phyloP scores from a whole-genome alignment of 1,139 yeast species.

The Debaryomyces subglobosus region DNA sequence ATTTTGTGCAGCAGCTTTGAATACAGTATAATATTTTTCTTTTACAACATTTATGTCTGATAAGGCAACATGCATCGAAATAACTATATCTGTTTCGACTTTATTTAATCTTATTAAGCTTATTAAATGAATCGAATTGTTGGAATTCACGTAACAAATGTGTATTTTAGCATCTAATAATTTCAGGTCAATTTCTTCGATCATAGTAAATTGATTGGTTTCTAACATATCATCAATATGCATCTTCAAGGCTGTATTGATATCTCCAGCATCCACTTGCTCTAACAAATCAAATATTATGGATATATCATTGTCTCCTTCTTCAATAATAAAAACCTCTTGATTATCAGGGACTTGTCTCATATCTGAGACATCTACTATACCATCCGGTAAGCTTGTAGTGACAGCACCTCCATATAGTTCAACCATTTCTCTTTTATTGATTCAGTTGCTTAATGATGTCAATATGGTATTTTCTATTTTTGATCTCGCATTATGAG shows the following conservation, averaged over 20 bases:
- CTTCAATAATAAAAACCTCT: constrained; percentile 68
- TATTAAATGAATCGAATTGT: constrained; percentile 43
- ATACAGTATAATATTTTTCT: constrained; percentile 19
- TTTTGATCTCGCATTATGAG: constrained; percentile 2
- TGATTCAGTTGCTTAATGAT: background rate
- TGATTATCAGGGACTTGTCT: constrained; percentile 89
- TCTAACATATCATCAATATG: constrained; percentile 49
- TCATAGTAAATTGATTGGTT: constrained; percentile 12
- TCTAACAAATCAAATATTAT: constrained; percentile 76
- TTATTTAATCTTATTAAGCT: constrained; percentile 55
- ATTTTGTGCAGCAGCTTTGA: constrained; percentile 28
- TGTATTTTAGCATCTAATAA: constrained; percentile 2
- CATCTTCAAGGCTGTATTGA: constrained; percentile 36
- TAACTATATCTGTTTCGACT: constrained; percentile 62
- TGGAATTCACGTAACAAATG: constrained; percentile 7
- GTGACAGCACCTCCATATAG: constrained; percentile 80
- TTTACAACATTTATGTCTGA: constrained; percentile 1
- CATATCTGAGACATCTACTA: constrained; percentile 71
- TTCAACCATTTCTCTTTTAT: constrained; percentile 5
- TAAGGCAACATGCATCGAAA: constrained; percentile 60
- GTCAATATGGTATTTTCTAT: background rate
- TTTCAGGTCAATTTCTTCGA: constrained; percentile 11
- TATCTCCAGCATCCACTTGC: constrained; percentile 42
- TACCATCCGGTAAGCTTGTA: constrained; percentile 54
- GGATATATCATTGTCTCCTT: constrained; percentile 52